phyloP scores from a whole-genome alignment of 495 filamentous ascomycete species.

The Cairneyella variabilis region DNA sequence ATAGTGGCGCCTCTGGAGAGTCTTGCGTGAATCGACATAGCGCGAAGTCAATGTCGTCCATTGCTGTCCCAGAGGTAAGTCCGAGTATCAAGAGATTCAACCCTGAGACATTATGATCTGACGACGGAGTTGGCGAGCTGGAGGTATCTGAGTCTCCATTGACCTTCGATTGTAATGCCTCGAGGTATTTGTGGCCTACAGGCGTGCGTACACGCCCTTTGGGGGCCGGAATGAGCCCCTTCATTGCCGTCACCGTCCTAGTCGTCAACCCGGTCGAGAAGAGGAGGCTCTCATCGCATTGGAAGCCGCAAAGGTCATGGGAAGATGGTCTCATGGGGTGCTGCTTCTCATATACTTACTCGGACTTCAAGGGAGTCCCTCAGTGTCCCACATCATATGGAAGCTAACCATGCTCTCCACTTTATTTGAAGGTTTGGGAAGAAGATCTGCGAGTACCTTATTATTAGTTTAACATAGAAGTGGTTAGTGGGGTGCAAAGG shows the following conservation, averaged over 20 bases:
- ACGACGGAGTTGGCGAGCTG: slow-evolving; percentile 14
- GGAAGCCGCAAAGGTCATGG: neutral
- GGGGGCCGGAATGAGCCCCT: slow-evolving; percentile 19
- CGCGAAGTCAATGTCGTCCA: slow-evolving; percentile 29
- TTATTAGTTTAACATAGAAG: neutral
- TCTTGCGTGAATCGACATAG: slow-evolving; percentile 28
- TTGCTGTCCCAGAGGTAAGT: slow-evolving; percentile 25
- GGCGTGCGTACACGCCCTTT: slow-evolving; percentile 24
- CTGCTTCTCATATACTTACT: neutral
- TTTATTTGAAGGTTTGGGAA: neutral
- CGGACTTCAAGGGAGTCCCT: neutral
- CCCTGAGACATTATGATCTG: slow-evolving; percentile 13
- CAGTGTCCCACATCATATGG: neutral
- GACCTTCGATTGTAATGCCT: slow-evolving; percentile 22
- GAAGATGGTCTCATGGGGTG: neutral
- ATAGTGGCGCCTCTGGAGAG: slow-evolving; percentile 20
- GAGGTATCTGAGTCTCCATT: slow-evolving; percentile 17
- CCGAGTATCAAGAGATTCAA: slow-evolving; percentile 25
- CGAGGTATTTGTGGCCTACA: slow-evolving; percentile 27
- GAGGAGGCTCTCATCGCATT: neutral
- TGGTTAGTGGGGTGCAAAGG: neutral
- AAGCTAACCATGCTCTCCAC: neutral
- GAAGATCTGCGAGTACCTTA: neutral
- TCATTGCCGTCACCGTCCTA: slow-evolving; percentile 20
- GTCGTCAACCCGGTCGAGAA: neutral